phyloP scores from a whole-genome alignment of 2,329 filamentous ascomycete genomes.

The Xylariaceae sp. region DNA sequence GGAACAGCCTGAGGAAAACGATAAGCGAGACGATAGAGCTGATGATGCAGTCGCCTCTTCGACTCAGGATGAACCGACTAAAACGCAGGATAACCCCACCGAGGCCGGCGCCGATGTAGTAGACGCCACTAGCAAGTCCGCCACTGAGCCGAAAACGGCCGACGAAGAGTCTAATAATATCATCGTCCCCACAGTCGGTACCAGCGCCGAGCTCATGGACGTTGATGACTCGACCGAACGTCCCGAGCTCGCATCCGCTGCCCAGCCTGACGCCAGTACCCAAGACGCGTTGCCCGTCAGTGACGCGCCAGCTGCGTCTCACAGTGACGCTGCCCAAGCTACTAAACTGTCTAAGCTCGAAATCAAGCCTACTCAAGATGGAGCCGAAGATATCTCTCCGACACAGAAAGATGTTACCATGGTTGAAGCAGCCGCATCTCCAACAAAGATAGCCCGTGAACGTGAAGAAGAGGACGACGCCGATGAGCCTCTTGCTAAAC shows the following conservation, averaged over 20 bases:
- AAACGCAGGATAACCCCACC: neutral
- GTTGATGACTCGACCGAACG: conserved; percentile 26
- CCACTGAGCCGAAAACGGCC: conserved; percentile 10
- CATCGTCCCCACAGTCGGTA: neutral
- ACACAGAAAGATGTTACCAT: conserved; percentile 25
- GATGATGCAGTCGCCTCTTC: neutral
- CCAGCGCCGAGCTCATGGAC: conserved; percentile 29
- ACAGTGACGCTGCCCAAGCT: conserved; percentile 31
- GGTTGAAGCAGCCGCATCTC: conserved; percentile 25
- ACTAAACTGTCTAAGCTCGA: conserved; percentile 31
- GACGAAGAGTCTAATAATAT: conserved; percentile 1
- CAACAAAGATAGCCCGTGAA: conserved; percentile 61
- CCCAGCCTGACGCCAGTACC: conserved; percentile 22
- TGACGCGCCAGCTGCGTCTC: conserved; percentile 27
- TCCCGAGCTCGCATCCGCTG: conserved; percentile 20
- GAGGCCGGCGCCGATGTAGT: conserved; percentile 1
- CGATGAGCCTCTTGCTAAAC: conserved; percentile 68
- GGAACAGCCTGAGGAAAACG: neutral
- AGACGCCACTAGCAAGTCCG: conserved; percentile 8
- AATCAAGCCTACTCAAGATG: conserved; percentile 26
- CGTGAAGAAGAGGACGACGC: conserved; percentile 67
- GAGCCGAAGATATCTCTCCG: conserved; percentile 18
- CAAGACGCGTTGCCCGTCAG: conserved; percentile 24
- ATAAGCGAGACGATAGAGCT: neutral
- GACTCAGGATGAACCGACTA: neutral